phyloP scores from a whole-genome alignment of 371 early-diverging fungal species.

The Circinella umbellata region DNA sequence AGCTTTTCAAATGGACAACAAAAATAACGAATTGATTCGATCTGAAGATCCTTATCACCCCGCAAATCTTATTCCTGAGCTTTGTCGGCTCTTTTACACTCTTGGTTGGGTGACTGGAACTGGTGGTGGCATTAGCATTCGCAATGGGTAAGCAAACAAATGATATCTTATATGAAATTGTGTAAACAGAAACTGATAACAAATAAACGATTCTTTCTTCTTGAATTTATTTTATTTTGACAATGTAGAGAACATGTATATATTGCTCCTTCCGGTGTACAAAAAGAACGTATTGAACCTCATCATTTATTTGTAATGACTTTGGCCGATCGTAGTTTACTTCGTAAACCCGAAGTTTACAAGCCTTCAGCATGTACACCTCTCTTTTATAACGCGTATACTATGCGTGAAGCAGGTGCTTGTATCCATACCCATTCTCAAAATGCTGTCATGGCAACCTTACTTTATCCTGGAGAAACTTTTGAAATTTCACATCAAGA shows the following conservation, averaged over 20 bases:
- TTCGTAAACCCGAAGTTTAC: conserved; percentile 74
- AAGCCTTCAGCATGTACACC: conserved; percentile 94
- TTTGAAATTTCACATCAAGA: conserved; percentile 95
- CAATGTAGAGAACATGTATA: conserved; percentile 72
- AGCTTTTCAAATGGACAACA: not conserved
- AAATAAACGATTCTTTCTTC: too few species aligned
- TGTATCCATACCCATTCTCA: conserved; percentile 98
- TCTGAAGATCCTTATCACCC: conserved; percentile 76
- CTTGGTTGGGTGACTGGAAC: conserved; percentile 98
- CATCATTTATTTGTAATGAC: conserved; percentile 86
- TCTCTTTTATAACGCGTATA: conserved; percentile 92
- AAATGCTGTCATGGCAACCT: conserved; percentile 92
- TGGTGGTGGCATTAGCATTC: conserved; percentile 94
- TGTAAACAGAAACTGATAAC: too few species aligned
- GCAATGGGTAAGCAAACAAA: conserved; percentile 58
- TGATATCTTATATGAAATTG: too few species aligned
- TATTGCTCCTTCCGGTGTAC: conserved; percentile 94
- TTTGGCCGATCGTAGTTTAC: conserved; percentile 58
- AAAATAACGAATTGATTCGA: conserved; percentile 39
- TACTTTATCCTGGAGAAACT: conserved; percentile 72
- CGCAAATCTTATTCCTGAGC: conserved; percentile 92
- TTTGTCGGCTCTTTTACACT: conserved; percentile 88
- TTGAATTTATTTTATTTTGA: not conserved
- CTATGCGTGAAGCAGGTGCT: conserved; percentile 88
- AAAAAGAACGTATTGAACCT: conserved; percentile 93